Evolutionary conservation across 495 filamentous ascomycete genomes (phyloP).

Genomic region (Penicillium angulare): DNA sequence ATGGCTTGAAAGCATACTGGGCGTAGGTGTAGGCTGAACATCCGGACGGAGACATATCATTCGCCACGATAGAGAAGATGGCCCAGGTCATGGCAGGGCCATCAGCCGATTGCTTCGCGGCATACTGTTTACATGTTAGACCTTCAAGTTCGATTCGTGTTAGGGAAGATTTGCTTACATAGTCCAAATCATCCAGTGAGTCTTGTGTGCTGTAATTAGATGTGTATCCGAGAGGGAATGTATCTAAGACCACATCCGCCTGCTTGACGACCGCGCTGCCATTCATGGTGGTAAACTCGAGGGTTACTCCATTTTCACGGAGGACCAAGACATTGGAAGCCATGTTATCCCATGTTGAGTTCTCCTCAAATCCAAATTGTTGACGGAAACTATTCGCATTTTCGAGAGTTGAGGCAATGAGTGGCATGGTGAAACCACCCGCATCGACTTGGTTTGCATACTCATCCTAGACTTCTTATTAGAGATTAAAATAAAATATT

Average conservation of each 20-base stretch:
- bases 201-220: constrained; percentile 52
- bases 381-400: constrained; percentile 56
- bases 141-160: background rate
- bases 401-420: constrained; percentile 57
- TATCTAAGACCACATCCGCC: constrained; percentile 61
- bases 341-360: constrained; percentile 53
- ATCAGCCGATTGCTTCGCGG: constrained; percentile 59
- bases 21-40: constrained; percentile 64
- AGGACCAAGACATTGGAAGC: constrained; percentile 53
- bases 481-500: background rate
- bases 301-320: constrained; percentile 60
- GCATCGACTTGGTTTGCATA: constrained; percentile 72
- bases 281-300: constrained; percentile 70
- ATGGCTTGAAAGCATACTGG: constrained; percentile 58
- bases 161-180: constrained; percentile 33
- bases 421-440: constrained; percentile 69
- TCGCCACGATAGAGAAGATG: constrained; percentile 61
- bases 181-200: constrained; percentile 56
- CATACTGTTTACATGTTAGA: constrained; percentile 42
- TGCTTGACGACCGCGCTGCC: constrained; percentile 62
- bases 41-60: constrained; percentile 55
- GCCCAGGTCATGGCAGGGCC: constrained; percentile 69
- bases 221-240: constrained; percentile 55
- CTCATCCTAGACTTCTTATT: constrained; percentile 51
- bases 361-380: constrained; percentile 52